phyloP scores from a whole-genome alignment of 2,329 filamentous ascomycete species.

The Reticulascus tulasneorum region DNA sequence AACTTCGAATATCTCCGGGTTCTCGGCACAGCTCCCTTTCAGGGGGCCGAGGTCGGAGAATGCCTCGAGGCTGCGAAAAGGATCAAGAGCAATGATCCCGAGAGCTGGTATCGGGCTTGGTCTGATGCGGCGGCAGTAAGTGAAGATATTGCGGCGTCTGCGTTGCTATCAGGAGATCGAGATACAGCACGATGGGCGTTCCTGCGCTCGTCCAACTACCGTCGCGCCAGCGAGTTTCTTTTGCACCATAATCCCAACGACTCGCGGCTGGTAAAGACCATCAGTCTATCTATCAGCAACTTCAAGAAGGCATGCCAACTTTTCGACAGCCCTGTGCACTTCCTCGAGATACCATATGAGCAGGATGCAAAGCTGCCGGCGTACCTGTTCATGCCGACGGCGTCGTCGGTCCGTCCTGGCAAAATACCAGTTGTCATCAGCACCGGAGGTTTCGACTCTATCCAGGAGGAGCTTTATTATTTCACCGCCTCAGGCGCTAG shows the following conservation, averaged over 20 bases:
- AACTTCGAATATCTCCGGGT: conserved; percentile 39
- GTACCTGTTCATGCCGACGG: conserved; percentile 30
- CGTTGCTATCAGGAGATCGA: conserved; percentile 22
- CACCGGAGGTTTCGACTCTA: conserved; percentile 30
- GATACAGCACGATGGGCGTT: conserved; percentile 28
- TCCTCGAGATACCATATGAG: conserved; percentile 35
- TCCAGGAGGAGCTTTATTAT: conserved; percentile 37
- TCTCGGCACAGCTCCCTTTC: conserved; percentile 28
- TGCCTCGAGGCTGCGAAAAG: conserved; percentile 29
- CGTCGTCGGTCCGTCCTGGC: conserved; percentile 8
- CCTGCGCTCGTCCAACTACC: conserved; percentile 37
- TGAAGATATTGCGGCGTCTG: conserved; percentile 29
- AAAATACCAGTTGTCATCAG: conserved; percentile 32
- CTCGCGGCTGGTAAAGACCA: conserved; percentile 20
- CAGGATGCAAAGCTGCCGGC: conserved; percentile 27
- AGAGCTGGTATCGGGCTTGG: conserved; percentile 35
- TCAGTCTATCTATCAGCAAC: conserved; percentile 18
- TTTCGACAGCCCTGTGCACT: conserved; percentile 22
- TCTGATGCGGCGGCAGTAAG: conserved; percentile 23
- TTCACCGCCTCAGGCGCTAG: conserved; percentile 19
- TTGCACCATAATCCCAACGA: conserved; percentile 17
- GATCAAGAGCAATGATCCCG: conserved; percentile 33
- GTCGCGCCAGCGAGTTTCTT: conserved; percentile 31
- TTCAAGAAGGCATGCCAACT: conserved; percentile 24
- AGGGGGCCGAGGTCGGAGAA: conserved; percentile 36